These are phyloP conservation scores for Vitis rotundifolia DNA, from an alignment of 164 flowering plant genomes.

Conservation along the genomic window DNA sequence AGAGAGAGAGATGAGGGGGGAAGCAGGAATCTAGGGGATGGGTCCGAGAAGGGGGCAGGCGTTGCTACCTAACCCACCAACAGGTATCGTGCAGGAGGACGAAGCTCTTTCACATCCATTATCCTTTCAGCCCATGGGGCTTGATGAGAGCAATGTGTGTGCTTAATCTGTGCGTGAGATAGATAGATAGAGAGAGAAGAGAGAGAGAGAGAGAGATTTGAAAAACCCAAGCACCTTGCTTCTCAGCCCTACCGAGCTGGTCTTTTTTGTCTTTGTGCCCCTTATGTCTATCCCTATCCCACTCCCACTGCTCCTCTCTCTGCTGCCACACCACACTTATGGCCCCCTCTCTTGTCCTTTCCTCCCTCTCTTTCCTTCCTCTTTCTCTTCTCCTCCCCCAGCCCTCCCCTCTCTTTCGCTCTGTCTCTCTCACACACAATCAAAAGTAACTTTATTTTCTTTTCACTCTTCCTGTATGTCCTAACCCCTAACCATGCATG, in stretches of 20 bases:
- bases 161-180: neutral
- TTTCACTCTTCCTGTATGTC: too few relatives aligned
- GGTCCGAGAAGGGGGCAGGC: slow-evolving; percentile 55
- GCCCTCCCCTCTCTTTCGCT: neutral
- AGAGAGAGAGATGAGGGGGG: slow-evolving; percentile 12
- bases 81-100: slow-evolving; percentile 61
- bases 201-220: slow-evolving; percentile 1
- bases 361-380: neutral
- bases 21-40: slow-evolving; percentile 51
- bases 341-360: slow-evolving; percentile 2
- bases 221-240: neutral
- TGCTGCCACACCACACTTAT: slow-evolving; percentile 5
- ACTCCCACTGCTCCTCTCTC: neutral
- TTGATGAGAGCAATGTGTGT: slow-evolving; percentile 1
- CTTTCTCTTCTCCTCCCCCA: neutral
- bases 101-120: slow-evolving; percentile 36
- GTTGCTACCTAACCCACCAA: slow-evolving; percentile 83
- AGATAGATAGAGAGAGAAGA: slow-evolving; percentile 6
- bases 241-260: slow-evolving; percentile 24
- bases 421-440: too few relatives aligned
- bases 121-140: slow-evolving; percentile 9
- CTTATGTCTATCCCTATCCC: slow-evolving; percentile 12
- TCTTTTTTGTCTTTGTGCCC: slow-evolving; percentile 24
- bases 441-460: too few relatives aligned
- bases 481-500: too few relatives aligned